Conservation (phyloP, 768 basidiomycete genomes). For the Cyclocybe aegerita region DNA sequence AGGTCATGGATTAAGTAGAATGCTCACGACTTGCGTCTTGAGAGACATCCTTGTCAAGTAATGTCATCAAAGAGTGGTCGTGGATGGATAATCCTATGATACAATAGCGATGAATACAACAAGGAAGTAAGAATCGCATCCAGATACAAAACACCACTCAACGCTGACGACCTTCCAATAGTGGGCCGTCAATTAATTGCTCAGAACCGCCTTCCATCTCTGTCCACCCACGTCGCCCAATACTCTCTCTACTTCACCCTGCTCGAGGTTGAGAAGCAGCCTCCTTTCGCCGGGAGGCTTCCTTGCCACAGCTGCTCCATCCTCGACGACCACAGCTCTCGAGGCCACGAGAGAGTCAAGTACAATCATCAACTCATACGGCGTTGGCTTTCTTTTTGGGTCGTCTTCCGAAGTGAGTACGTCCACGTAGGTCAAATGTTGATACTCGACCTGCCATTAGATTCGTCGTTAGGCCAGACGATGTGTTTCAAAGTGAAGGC, state of each 20-base stretch:
- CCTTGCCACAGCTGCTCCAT: constrained; percentile 49
- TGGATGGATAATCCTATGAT: too few relatives aligned
- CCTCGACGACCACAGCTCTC: constrained; percentile 74
- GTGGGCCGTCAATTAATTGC: constrained; percentile 21
- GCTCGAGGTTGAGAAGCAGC: constrained; percentile 81
- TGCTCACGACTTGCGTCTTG: too few relatives aligned
- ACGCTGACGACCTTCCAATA: too few relatives aligned
- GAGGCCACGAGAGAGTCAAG: constrained; percentile 77
- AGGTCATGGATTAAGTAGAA: too few relatives aligned
- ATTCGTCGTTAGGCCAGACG: neutral
- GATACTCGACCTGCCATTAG: constrained; percentile 59
- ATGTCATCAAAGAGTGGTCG: too few relatives aligned
- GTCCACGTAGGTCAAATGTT: constrained; percentile 71
- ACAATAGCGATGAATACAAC: too few relatives aligned
- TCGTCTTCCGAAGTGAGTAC: constrained; percentile 61
- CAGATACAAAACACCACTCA: neutral
- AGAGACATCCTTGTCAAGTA: too few relatives aligned
- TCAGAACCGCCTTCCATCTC: constrained; percentile 60
- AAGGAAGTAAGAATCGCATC: too few relatives aligned
- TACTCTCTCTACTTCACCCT: constrained; percentile 81
- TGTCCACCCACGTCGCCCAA: constrained; percentile 77
- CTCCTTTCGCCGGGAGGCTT: constrained; percentile 67
- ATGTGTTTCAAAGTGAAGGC: neutral
- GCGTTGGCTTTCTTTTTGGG: constrained; percentile 54
- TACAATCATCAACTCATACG: constrained; percentile 64